phyloP scores from a whole-genome alignment of 371 early-diverging fungal genomes.

The Mortierella sp. region DNA sequence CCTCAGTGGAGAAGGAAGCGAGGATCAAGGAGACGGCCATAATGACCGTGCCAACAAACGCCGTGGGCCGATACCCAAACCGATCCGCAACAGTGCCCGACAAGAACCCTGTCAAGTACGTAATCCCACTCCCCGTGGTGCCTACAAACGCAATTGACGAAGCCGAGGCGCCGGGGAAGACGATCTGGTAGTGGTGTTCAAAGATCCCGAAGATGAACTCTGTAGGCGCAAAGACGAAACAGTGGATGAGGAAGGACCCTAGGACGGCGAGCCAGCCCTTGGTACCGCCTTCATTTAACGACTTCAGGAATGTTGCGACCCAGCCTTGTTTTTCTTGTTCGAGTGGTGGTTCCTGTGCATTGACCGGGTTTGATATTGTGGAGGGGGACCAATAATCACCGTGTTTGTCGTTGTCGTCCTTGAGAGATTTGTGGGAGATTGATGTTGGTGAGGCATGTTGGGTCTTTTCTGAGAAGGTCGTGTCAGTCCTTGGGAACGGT shows the following conservation, averaged over 20 bases:
- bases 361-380: not conserved
- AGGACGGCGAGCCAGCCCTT: conserved; percentile 48
- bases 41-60: conserved; percentile 54
- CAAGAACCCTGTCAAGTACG: conserved; percentile 60
- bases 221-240: conserved; percentile 51
- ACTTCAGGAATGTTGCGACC: not conserved
- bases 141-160: conserved; percentile 65
- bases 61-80: conserved; percentile 59
- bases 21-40: conserved; percentile 58
- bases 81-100: conserved; percentile 60
- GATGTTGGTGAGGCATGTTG: not conserved
- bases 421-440: not conserved
- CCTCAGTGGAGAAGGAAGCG: conserved; percentile 53
- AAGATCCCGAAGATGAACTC: conserved; percentile 62
- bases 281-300: conserved; percentile 28
- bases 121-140: conserved; percentile 59
- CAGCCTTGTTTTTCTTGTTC: conserved; percentile 1
- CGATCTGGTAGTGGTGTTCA: conserved; percentile 61
- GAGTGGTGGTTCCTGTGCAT: not conserved
- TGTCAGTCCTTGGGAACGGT: not conserved
- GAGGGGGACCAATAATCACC: not conserved
- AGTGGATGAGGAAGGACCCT: conserved; percentile 44
- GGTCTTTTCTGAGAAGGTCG: not conserved
- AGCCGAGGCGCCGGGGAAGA: conserved; percentile 49
- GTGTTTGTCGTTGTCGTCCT: not conserved